Percentiles rank a stretch among this genome's conserved stretches.
These are phyloP conservation scores for Calonectria pauciramosa DNA, from an alignment of 2,329 filamentous ascomycete species.

Conservation along the genomic window DNA sequence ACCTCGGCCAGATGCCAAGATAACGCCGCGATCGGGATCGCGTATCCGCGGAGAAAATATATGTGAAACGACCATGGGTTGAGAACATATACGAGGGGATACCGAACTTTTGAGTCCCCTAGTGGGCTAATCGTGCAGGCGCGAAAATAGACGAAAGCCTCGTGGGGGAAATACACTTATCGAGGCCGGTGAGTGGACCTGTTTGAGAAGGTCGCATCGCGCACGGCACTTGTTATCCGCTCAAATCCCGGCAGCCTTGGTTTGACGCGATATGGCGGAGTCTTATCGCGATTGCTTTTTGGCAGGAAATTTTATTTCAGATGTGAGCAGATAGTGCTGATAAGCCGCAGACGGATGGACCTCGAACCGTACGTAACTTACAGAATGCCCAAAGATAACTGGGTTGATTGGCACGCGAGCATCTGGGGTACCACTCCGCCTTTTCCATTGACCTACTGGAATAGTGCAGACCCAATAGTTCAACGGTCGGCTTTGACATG, in stretches of 20 bases:
- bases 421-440: background rate
- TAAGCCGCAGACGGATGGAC: background rate
- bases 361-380: no score
- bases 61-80: background rate
- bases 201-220: background rate
- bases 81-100: background rate
- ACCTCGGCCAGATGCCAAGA: background rate
- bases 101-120: background rate
- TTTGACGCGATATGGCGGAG: background rate
- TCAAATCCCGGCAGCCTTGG: background rate
- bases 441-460: background rate
- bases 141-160: background rate
- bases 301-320: no score
- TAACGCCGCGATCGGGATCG: background rate
- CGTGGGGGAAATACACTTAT: background rate
- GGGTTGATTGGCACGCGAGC: background rate
- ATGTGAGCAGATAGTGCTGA: background rate
- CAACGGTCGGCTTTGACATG: background rate
- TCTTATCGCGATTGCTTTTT: background rate
- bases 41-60: background rate
- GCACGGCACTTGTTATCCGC: background rate
- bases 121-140: no score
- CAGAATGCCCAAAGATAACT: background rate
- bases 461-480: background rate
- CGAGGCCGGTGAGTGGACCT: background rate